Percentiles rank a stretch among this genome's conserved stretches.
Evolutionary conservation across 2,329 filamentous ascomycete genomes (phyloP).

Genomic region (Penicillium sp.): DNA sequence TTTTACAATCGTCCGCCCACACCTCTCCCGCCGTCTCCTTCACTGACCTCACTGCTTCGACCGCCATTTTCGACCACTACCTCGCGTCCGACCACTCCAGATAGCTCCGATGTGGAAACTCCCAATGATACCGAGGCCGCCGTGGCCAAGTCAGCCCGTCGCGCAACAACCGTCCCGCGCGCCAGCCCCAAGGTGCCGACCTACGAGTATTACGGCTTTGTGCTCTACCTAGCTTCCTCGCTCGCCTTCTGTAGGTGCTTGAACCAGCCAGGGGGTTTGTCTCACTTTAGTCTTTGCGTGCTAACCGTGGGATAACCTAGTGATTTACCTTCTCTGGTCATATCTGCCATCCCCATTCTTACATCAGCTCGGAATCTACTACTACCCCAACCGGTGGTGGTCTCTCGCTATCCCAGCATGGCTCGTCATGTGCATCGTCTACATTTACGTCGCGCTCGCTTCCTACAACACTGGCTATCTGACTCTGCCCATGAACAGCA

Average conservation of each 20-base stretch:
- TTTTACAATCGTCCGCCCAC: conserved; percentile 98
- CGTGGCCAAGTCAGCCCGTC: conserved; percentile 57
- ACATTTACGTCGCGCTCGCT: conserved; percentile 90
- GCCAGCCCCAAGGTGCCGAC: conserved; percentile 94
- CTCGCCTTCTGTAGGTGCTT: conserved; percentile 65
- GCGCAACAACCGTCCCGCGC: conserved; percentile 65
- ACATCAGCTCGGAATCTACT: conserved; percentile 87
- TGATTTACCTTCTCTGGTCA: conserved; percentile 71
- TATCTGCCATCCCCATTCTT: conserved; percentile 90
- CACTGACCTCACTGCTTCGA: conserved; percentile 82
- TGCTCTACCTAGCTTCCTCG: conserved; percentile 85
- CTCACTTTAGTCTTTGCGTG: background rate
- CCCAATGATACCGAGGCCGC: conserved; percentile 56
- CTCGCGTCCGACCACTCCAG: conserved; percentile 87
- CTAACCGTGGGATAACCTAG: conserved; percentile 17
- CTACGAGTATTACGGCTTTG: conserved; percentile 99
- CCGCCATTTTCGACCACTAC: conserved; percentile 61
- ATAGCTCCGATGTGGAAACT: conserved; percentile 80
- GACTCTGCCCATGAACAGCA: conserved; percentile 70
- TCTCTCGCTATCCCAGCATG: conserved; percentile 86
- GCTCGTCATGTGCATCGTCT: conserved; percentile 80
- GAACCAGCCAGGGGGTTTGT: background rate
- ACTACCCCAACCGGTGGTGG: conserved; percentile 98
- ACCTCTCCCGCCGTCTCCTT: conserved; percentile 86
- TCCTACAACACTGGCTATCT: conserved; percentile 85